Conservation (phyloP, 306 rosid species). For the Cercis canadensis region DNA sequence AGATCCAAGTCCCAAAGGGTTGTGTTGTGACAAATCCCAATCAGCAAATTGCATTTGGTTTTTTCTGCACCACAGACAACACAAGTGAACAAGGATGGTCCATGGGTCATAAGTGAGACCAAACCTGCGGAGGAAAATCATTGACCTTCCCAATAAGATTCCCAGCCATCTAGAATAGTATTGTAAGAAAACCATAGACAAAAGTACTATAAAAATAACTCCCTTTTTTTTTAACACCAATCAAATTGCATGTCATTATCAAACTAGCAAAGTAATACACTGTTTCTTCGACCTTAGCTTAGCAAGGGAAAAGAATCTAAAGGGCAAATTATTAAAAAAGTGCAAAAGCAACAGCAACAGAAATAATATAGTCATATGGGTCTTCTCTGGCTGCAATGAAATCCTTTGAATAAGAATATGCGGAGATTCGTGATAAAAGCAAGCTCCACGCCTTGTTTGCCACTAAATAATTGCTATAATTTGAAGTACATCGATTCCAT, state of each 20-base stretch:
- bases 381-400: not conserved
- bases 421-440: constrained; percentile 50
- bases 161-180: no score
- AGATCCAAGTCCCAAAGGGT: not conserved
- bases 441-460: constrained; percentile 54
- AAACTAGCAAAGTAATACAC: no score
- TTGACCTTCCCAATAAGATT: constrained; percentile 41
- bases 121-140: constrained; percentile 26
- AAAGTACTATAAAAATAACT: no score
- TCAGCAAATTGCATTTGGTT: not conserved
- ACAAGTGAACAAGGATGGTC: not conserved
- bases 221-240: no score
- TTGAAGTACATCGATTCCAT: no score
- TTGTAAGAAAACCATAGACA: no score
- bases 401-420: constrained; percentile 35
- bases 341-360: no score
- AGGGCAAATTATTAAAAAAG: no score
- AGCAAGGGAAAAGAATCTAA: no score
- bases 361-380: no score
- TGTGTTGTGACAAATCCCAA: not conserved
- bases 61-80: constrained; percentile 1
- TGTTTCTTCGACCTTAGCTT: no score
- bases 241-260: no score
- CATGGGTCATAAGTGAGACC: not conserved
- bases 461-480: not conserved